phyloP scores from a whole-genome alignment of 1,139 yeast species.

The Meyerozyma sp. region DNA sequence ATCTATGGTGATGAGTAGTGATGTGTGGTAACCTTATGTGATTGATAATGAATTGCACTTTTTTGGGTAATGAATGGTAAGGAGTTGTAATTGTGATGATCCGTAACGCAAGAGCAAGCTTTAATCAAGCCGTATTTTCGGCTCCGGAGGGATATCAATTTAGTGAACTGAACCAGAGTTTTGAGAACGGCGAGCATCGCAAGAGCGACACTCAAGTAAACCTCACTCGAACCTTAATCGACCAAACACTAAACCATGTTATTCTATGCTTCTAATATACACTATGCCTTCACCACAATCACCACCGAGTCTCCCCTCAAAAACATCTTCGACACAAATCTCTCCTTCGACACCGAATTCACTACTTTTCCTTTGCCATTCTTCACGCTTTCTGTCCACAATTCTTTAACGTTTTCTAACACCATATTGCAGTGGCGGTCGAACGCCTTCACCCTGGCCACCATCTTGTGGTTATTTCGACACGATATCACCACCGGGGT shows the following conservation, averaged over 20 bases:
- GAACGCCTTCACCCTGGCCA: constrained; percentile 88
- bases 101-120: no score
- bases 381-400: constrained; percentile 74
- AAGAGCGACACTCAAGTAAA: no score
- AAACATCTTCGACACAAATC: constrained; percentile 86
- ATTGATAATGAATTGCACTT: no score
- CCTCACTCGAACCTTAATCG: no score
- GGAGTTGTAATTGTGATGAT: no score
- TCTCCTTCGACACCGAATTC: constrained; percentile 66
- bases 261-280: background rate
- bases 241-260: background rate
- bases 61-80: no score
- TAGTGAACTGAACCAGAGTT: no score
- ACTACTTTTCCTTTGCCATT: constrained; percentile 67
- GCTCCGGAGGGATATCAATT: no score
- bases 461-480: constrained; percentile 85
- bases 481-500: constrained; percentile 83
- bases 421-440: constrained; percentile 95
- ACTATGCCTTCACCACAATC: constrained; percentile 56
- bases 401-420: constrained; percentile 85
- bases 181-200: no score
- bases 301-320: constrained; percentile 94
- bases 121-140: no score
- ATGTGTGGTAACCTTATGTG: no score
- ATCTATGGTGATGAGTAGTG: no score